Percentiles rank a stretch among this genome's conserved stretches.
phyloP scores from a whole-genome alignment of 306 rosid species.

The Acacia crassicarpa region DNA sequence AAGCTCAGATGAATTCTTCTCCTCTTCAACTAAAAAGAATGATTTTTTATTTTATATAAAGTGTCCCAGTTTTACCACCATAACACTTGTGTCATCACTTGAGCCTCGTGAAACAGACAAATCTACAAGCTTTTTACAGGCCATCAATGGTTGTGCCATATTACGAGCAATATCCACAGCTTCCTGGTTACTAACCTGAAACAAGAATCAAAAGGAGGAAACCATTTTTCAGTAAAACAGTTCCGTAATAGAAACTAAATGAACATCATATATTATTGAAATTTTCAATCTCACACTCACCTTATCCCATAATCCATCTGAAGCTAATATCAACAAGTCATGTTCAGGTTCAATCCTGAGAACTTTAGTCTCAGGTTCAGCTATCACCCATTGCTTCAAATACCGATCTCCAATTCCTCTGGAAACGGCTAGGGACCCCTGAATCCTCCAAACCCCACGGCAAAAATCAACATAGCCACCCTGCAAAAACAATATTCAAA shows the following conservation, averaged over 20 bases:
- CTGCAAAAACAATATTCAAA: constrained; percentile 43
- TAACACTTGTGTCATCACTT: constrained; percentile 78
- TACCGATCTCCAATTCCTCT: constrained; percentile 85
- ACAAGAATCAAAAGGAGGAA: constrained; percentile 24
- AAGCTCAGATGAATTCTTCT: constrained; percentile 7
- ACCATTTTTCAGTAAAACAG: constrained; percentile 8
- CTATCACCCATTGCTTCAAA: constrained; percentile 77
- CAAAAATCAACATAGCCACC: constrained; percentile 94
- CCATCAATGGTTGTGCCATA: constrained; percentile 49
- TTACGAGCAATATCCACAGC: constrained; percentile 81
- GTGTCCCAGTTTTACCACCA: constrained; percentile 61
- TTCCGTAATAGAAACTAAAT: background rate
- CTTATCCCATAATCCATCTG: constrained; percentile 98
- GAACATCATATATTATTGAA: background rate
- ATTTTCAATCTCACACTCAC: constrained; percentile 34
- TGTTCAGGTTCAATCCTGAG: constrained; percentile 63
- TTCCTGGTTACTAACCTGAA: constrained; percentile 87
- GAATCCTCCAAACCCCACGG: constrained; percentile 89
- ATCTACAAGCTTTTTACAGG: constrained; percentile 86
- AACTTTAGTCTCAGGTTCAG: constrained; percentile 85
- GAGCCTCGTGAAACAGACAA: constrained; percentile 80
- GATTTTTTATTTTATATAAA: constrained; percentile 36
- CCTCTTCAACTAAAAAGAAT: background rate
- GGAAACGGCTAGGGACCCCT: constrained; percentile 88
- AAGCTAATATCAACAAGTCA: constrained; percentile 87